Percentiles rank a stretch among this genome's conserved stretches.
phyloP scores from a whole-genome alignment of 495 filamentous ascomycete genomes.

The Aspergillus nidulans region DNA sequence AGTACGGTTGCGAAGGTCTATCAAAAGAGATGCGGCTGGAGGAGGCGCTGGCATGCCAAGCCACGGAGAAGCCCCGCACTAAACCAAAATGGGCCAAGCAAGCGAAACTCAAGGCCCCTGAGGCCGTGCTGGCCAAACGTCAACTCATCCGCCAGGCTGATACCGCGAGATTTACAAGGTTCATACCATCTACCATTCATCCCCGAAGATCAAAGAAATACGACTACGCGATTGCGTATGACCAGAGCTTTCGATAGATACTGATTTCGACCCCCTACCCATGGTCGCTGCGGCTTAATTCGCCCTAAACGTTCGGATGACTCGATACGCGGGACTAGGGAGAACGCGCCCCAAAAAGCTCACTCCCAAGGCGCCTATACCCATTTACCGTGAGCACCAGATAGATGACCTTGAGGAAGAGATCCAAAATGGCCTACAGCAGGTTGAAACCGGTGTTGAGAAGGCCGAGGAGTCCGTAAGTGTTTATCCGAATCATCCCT shows the following conservation, averaged over 20 bases:
- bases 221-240: slow-evolving; percentile 52
- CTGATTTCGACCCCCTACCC: slow-evolving; percentile 40
- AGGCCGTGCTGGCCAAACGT: slow-evolving; percentile 44
- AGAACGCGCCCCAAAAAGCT: slow-evolving; percentile 82
- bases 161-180: slow-evolving; percentile 46
- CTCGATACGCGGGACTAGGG: slow-evolving; percentile 56
- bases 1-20: not conserved
- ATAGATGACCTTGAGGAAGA: slow-evolving; percentile 75
- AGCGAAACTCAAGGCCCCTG: slow-evolving; percentile 50
- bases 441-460: slow-evolving; percentile 93
- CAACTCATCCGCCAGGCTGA: slow-evolving; percentile 55
- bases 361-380: slow-evolving; percentile 77
- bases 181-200: slow-evolving; percentile 52
- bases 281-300: slow-evolving; percentile 44
- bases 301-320: slow-evolving; percentile 60
- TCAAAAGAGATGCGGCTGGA: slow-evolving; percentile 5
- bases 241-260: slow-evolving; percentile 39
- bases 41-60: slow-evolving; percentile 14
- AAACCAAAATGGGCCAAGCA: slow-evolving; percentile 37
- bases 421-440: slow-evolving; percentile 61
- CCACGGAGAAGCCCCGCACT: slow-evolving; percentile 46
- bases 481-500: slow-evolving; percentile 43
- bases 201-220: slow-evolving; percentile 53
- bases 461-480: slow-evolving; percentile 94
- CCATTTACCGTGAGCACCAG: slow-evolving; percentile 81